These are phyloP conservation scores for Podospora pseudopauciseta DNA, from an alignment of 495 filamentous ascomycete genomes.

Conservation along the genomic window DNA sequence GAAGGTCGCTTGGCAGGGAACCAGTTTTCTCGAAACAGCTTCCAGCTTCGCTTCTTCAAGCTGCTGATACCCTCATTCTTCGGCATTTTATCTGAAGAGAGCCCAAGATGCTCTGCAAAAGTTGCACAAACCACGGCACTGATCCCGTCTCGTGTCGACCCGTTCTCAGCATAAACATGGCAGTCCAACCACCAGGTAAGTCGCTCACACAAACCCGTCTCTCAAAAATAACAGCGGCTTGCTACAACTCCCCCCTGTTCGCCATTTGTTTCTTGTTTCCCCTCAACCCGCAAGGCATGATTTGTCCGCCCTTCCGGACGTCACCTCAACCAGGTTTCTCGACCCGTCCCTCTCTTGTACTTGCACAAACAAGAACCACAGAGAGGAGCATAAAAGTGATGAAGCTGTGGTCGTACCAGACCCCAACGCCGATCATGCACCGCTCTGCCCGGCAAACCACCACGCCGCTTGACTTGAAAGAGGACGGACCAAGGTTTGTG, in stretches of 20 bases:
- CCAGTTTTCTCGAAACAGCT: not conserved
- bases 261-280: not conserved
- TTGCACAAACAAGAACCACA: conserved; percentile 11
- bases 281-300: not conserved
- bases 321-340: not conserved
- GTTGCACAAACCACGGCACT: not conserved
- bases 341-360: not conserved
- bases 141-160: not conserved
- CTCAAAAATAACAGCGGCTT: conserved; percentile 11
- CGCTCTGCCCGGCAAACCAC: conserved; percentile 15
- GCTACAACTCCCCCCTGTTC: not conserved
- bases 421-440: conserved; percentile 23
- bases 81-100: no score
- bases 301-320: not conserved
- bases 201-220: not conserved
- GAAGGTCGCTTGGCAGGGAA: not conserved
- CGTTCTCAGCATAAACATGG: not conserved
- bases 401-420: conserved; percentile 14
- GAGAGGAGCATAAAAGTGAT: conserved; percentile 9
- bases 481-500: not conserved
- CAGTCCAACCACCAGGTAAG: not conserved
- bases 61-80: not conserved
- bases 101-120: not conserved
- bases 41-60: not conserved
- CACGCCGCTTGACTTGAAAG: conserved; percentile 13